Conservation (phyloP, 805 yeast genomes). For the Candida vaughaniae region DNA sequence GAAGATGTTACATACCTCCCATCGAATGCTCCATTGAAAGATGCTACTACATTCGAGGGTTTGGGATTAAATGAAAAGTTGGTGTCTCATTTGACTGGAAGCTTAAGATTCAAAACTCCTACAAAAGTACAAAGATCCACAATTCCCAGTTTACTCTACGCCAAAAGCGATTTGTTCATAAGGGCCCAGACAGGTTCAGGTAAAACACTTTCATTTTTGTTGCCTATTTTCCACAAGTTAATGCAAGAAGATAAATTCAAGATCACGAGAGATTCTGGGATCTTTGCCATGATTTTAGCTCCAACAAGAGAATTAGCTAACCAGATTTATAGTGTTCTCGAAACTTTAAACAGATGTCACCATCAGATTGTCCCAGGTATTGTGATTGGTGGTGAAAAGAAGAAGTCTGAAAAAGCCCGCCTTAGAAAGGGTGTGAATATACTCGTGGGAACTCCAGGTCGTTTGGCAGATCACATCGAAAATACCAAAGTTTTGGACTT, state of each 20-base stretch:
- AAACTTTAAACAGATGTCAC: conserved; percentile 68
- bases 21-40: conserved; percentile 85
- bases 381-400: conserved; percentile 97
- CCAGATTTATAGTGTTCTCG: conserved; percentile 83
- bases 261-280: conserved; percentile 66
- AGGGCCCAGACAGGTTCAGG: conserved; percentile 99
- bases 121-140: conserved; percentile 85
- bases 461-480: conserved; percentile 91
- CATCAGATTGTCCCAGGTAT: conserved; percentile 93
- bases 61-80: conserved; percentile 63
- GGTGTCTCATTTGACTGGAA: conserved; percentile 52
- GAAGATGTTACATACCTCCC: conserved; percentile 39
- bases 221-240: conserved; percentile 78
- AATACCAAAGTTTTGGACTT: conserved; percentile 77
- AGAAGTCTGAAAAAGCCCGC: conserved; percentile 94
- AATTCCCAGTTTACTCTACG: conserved; percentile 50
- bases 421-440: conserved; percentile 93
- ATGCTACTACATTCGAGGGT: conserved; percentile 66
- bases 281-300: conserved; percentile 83
- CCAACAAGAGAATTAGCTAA: conserved; percentile 96
- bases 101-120: conserved; percentile 61
- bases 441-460: conserved; percentile 96
- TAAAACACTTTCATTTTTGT: conserved; percentile 81
- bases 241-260: conserved; percentile 48
- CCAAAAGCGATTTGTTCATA: conserved; percentile 67